phyloP scores from a whole-genome alignment of 2,329 filamentous ascomycete species.

The Gyromitra esculenta region DNA sequence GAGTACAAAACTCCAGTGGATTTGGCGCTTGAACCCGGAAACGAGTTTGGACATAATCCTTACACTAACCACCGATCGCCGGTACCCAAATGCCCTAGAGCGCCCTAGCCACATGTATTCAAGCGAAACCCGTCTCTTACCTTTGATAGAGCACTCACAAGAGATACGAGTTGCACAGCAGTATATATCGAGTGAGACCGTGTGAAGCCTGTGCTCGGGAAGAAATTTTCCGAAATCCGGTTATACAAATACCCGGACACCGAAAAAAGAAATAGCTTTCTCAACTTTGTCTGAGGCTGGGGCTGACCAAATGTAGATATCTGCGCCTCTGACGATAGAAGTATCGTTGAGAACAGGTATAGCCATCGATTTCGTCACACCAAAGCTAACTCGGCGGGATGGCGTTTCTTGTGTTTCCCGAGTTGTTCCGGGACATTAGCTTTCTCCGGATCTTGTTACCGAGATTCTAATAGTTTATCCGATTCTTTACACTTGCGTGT shows the following conservation, averaged over 20 bases:
- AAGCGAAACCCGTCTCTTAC: neutral
- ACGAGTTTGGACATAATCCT: neutral
- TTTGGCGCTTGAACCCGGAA: neutral
- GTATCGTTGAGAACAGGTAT: neutral
- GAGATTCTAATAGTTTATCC: neutral
- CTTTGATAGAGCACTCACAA: neutral
- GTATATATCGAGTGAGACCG: conserved; percentile 29
- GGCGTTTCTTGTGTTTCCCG: neutral
- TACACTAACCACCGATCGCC: neutral
- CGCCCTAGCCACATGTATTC: neutral
- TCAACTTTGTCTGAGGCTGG: neutral
- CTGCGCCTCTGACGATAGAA: neutral
- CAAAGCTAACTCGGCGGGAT: neutral
- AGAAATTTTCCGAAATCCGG: conserved; percentile 9
- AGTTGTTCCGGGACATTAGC: neutral
- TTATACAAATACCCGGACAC: conserved; percentile 31
- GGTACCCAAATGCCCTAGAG: too few relatives aligned
- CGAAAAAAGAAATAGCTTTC: neutral
- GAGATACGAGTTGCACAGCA: neutral
- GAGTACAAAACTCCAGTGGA: conserved; percentile 1
- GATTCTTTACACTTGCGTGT: too few relatives aligned
- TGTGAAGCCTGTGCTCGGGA: conserved; percentile 17
- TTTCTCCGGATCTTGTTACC: neutral
- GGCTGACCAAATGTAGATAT: neutral
- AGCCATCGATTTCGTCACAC: neutral